Evolutionary conservation across 176 grass and related monocot species (phyloP).

Genomic region (Raddia distichophylla): DNA sequence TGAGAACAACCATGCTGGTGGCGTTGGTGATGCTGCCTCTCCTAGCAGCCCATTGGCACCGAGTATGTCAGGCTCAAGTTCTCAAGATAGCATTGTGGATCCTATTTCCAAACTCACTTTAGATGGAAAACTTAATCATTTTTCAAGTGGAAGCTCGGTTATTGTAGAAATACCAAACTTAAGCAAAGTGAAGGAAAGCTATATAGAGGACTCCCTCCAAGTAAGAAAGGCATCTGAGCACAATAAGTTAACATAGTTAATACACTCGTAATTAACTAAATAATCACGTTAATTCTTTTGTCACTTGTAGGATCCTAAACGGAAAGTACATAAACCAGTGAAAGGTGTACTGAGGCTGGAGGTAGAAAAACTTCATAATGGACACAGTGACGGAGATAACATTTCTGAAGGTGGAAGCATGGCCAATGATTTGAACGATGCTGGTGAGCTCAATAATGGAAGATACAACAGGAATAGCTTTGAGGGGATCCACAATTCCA

Average conservation of each 20-base stretch:
- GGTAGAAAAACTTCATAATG: slow-evolving; percentile 86
- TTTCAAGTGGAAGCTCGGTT: slow-evolving; percentile 90
- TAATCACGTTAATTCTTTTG: slow-evolving; percentile 26
- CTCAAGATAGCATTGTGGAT: slow-evolving; percentile 77
- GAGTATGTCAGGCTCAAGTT: slow-evolving; percentile 82
- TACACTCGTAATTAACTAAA: slow-evolving; percentile 21
- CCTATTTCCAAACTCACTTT: slow-evolving; percentile 85
- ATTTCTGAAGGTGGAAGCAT: slow-evolving; percentile 92
- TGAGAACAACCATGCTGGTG: slow-evolving; percentile 75
- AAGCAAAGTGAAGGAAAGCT: slow-evolving; percentile 99
- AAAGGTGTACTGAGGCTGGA: slow-evolving; percentile 91
- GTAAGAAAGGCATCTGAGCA: slow-evolving; percentile 45
- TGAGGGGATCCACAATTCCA: slow-evolving; percentile 59
- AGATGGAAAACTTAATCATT: slow-evolving; percentile 82
- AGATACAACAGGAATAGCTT: slow-evolving; percentile 61
- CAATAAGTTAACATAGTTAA: slow-evolving; percentile 26
- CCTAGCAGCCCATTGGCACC: slow-evolving; percentile 84
- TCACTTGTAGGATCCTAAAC: slow-evolving; percentile 86
- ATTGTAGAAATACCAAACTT: slow-evolving; percentile 95
- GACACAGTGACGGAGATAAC: slow-evolving; percentile 64
- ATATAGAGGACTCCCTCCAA: slow-evolving; percentile 95
- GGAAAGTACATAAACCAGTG: slow-evolving; percentile 97
- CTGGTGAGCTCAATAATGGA: slow-evolving; percentile 55
- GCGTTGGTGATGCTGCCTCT: slow-evolving; percentile 61
- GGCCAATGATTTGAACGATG: slow-evolving; percentile 76